A percentile compares a stretch with the other conserved stretches of the same genome.
Conservation (phyloP, 306 rosid species). For the Acacia crassicarpa region DNA sequence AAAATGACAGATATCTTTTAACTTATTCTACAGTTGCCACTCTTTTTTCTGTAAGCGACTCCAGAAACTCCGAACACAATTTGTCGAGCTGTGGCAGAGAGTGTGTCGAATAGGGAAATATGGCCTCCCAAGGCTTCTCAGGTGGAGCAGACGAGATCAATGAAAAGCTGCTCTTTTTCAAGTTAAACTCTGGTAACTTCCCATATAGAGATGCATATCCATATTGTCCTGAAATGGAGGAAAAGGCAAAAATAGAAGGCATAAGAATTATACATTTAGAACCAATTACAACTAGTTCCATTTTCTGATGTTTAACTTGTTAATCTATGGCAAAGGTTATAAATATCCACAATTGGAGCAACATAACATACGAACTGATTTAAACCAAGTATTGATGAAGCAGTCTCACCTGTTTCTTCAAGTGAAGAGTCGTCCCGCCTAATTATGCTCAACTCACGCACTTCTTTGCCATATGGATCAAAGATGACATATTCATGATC, state of each 20-base stretch:
- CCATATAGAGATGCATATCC: slow-evolving; percentile 82
- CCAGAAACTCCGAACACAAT: slow-evolving; percentile 74
- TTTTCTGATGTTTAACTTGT: neutral
- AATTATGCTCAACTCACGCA: slow-evolving; percentile 40
- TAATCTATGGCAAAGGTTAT: neutral
- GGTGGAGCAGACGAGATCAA: slow-evolving; percentile 58
- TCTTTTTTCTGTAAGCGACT: slow-evolving; percentile 73
- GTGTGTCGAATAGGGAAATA: slow-evolving; percentile 76
- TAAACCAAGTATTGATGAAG: slow-evolving; percentile 8
- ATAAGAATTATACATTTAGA: neutral
- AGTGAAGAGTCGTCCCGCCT: slow-evolving; percentile 37
- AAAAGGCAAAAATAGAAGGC: neutral
- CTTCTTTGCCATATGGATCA: slow-evolving; percentile 59
- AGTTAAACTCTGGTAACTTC: slow-evolving; percentile 61
- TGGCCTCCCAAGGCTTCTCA: slow-evolving; percentile 86
- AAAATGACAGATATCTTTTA: slow-evolving; percentile 13
- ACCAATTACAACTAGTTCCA: slow-evolving; percentile 3
- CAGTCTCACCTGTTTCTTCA: slow-evolving; percentile 75
- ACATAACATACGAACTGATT: slow-evolving; percentile 4
- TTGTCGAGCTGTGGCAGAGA: slow-evolving; percentile 81
- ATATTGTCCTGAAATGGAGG: slow-evolving; percentile 53
- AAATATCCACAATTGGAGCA: neutral
- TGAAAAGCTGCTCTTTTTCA: slow-evolving; percentile 41
- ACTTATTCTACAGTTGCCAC: slow-evolving; percentile 48
- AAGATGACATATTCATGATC: slow-evolving; percentile 78